Base-by-base conservation (phyloP, 495 filamentous ascomycete species). In the Xylaria venustula region DNA sequence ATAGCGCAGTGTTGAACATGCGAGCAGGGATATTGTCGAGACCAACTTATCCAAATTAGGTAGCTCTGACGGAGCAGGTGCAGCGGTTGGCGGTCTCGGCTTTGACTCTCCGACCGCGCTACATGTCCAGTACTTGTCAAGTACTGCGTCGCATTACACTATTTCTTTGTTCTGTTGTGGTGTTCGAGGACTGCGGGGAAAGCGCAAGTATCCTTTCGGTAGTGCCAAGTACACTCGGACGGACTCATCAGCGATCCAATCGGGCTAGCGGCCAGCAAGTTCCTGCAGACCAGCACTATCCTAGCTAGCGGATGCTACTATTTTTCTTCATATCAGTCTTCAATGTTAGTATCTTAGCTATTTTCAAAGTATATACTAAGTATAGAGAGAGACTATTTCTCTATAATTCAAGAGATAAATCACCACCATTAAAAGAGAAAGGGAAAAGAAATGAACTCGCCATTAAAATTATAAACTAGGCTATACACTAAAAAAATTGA, bases 1-100 rank as follows among this genome's bases (percentile, higher is more conserved):
- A 68, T 62, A 51, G 17, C 51, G 51, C 51, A 54, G 36, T 2
- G 51, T 54, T 19, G 36, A 23, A 42, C 14, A n/a, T 7, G 34
- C 17, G 34, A 15, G 28, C 36, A 54, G 51, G 51, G 51, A 34
- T 42, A 36, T 30, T 40, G 5, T 22, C 17, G 28, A 17, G 14
- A 7, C 17, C 14, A 1, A 40, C 50, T 53, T 40, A 28, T 40
- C 50, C 34, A 26, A 9, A 28, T 14, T 42, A 20, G 51, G 51
- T 41, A 54, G 51, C 22, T 54, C 51, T 54, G 51, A 42, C 51
- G 51, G 51, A 40, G 36, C 51, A 7, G n/a, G 41, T 30, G 51
- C 51, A 54, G 50, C 32, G 36, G 22, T 42, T 41, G 36, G 19
- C 15, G 7, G 4, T 28, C 34, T 42, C 51, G 36, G 51, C 23